Conservation (phyloP, 2,329 filamentous ascomycete genomes). For the Didymella exigua region DNA sequence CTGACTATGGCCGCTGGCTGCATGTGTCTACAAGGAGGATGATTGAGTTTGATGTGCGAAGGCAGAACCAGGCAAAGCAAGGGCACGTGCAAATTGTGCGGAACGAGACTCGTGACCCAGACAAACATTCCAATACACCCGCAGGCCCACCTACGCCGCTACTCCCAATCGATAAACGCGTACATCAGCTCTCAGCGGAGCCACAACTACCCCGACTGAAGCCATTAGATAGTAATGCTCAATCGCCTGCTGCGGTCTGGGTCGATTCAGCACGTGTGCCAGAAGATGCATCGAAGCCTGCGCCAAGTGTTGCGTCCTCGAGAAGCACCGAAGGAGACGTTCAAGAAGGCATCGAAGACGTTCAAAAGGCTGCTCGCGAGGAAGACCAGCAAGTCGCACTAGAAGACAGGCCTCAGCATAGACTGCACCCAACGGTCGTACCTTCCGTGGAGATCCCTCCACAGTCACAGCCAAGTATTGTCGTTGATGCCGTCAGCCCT, state of each 20-base stretch:
- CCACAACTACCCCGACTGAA: slow-evolving; percentile 1
- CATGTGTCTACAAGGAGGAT: slow-evolving; percentile 76
- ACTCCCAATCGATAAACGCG: slow-evolving; percentile 7
- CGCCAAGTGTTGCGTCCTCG: neutral
- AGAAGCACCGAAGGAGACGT: neutral
- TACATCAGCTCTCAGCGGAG: slow-evolving; percentile 7
- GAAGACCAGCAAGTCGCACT: neutral
- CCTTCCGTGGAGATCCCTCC: neutral
- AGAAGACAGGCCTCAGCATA: neutral
- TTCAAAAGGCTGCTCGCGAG: neutral
- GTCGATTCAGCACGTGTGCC: neutral
- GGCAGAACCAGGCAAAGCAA: slow-evolving; percentile 22
- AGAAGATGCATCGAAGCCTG: neutral
- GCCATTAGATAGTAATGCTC: neutral
- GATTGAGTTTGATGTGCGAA: slow-evolving; percentile 64
- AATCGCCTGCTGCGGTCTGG: neutral
- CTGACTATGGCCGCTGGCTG: slow-evolving; percentile 79
- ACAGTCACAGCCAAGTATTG: slow-evolving; percentile 1
- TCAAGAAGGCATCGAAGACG: neutral
- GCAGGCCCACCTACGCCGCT: slow-evolving; percentile 1
- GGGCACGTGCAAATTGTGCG: slow-evolving; percentile 2
- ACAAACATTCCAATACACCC: slow-evolving; percentile 19
- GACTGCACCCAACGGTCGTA: neutral
- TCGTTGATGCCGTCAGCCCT: neutral
- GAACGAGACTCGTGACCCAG: neutral